These are phyloP conservation scores for Euptelea pleiosperma DNA, from an alignment of 164 flowering plant genomes.

Conservation along the genomic window DNA sequence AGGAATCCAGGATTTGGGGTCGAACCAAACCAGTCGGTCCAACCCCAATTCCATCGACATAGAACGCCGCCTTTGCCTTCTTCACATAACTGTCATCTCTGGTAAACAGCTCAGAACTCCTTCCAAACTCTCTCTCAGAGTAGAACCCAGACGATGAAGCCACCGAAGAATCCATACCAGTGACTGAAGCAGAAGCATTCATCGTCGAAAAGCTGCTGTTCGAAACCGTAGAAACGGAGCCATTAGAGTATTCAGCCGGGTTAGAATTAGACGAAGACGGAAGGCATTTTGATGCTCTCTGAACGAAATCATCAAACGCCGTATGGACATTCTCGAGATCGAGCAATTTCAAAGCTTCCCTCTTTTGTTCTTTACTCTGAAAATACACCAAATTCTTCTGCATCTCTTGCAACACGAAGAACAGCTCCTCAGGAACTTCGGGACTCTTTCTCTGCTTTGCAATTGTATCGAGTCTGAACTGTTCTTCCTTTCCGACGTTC, in stretches of 20 bases:
- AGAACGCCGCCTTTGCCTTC: constrained; percentile 37
- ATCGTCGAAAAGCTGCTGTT: constrained; percentile 10
- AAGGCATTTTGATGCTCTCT: constrained; percentile 53
- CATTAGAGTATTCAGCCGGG: constrained; percentile 9
- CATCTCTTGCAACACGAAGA: constrained; percentile 42
- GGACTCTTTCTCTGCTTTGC: constrained; percentile 26
- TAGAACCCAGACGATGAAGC: constrained; percentile 11
- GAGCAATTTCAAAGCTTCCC: constrained; percentile 39
- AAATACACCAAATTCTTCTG: constrained; percentile 30
- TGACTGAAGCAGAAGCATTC: background rate
- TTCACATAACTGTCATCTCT: constrained; percentile 66
- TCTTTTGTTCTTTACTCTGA: constrained; percentile 40
- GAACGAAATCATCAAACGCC: constrained; percentile 44
- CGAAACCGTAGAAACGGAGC: constrained; percentile 11
- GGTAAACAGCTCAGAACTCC: constrained; percentile 32
- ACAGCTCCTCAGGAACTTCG: constrained; percentile 42
- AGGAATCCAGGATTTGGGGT: constrained; percentile 38
- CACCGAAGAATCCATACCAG: constrained; percentile 17
- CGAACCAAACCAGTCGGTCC: constrained; percentile 15
- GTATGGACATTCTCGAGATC: constrained; percentile 39
- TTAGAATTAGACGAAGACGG: constrained; percentile 22
- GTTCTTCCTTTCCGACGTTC: constrained; percentile 65
- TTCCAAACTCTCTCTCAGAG: constrained; percentile 15
- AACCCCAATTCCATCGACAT: constrained; percentile 37
- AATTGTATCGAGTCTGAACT: constrained; percentile 43